Evolutionary conservation across 2,329 filamentous ascomycete species (phyloP), one percentile per base, ranked within the genome.

Genomic region (Phialophora verrucosa): DNA sequence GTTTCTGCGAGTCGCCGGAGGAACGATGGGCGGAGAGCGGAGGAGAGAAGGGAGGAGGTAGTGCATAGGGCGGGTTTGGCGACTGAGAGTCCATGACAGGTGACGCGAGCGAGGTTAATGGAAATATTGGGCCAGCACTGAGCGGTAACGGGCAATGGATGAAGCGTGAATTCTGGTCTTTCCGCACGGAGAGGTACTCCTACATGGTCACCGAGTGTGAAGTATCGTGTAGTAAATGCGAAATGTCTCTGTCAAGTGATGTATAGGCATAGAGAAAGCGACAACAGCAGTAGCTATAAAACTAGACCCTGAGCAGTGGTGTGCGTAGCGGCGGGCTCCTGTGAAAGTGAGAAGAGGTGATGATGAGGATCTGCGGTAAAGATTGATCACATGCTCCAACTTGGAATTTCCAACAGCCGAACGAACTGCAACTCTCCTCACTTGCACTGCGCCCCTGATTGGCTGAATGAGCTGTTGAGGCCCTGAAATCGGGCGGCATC

Each of bases 1-100:
- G 53, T 58, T 68, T 71, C n/a, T 60, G 38, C 11, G 62, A 60
- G 20, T 68, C 70, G 35, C 59, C 62, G 11, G 66, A 68, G 14
- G 69, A 70, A 27, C 66, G 66, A 27, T 64, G 67, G 38, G 67
- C 66, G 32, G 64, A 65, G 12, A 67, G 56, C 23, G 69, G 65
- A 63, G 69, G 70, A 32, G 71, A 69, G 58, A 72, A 71, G 7
- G 71, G 69, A 31, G 71, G 71, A 66, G 70, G 68, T 27, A 61
- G 20, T 23, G 59, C 57, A 57, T 71, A 72, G 20, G 64, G 59
- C 38, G 65, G 62, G 27, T 65, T 68, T 20, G 67, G 63, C 50
- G 66, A 66, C 25, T 69, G 69, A n/a, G 68, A 64, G 47, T 66
- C 68, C 69, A 71, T 71, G 25, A 29, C 57, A 14, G 23, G 53